Evolutionary conservation across 2,329 filamentous ascomycete genomes (phyloP).

Genomic region (Claviceps quebecensis): DNA sequence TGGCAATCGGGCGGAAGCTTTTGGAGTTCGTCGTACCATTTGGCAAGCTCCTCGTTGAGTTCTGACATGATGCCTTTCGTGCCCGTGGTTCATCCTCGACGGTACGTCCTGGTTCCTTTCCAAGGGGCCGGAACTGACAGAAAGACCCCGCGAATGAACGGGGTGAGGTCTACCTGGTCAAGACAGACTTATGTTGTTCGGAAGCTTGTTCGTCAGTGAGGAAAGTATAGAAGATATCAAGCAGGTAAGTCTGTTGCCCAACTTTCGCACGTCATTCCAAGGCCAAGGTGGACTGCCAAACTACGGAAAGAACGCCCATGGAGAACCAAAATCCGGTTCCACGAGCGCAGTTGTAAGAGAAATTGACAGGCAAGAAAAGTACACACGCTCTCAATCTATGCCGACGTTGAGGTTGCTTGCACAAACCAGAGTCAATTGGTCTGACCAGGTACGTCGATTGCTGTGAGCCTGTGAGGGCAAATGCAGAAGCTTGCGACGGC

Average conservation of each 20-base stretch:
- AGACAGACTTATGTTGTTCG: background rate
- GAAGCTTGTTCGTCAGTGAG: background rate
- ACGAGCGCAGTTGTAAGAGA: background rate
- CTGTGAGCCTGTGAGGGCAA: background rate
- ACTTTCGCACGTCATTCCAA: background rate
- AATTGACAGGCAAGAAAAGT: background rate
- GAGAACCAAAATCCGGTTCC: background rate
- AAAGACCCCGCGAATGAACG: background rate
- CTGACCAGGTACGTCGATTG: background rate
- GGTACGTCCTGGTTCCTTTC: background rate
- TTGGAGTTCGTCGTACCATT: constrained; percentile 30
- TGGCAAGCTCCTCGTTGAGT: constrained; percentile 25
- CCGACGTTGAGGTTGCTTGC: background rate
- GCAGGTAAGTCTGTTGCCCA: background rate
- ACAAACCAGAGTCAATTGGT: background rate
- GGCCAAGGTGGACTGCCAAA: background rate
- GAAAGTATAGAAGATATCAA: background rate
- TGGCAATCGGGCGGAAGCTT: constrained; percentile 38
- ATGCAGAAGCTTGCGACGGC: too few relatives aligned
- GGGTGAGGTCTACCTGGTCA: background rate
- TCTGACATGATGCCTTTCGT: constrained; percentile 21
- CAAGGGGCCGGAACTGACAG: background rate
- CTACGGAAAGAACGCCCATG: background rate
- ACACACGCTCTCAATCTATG: background rate
- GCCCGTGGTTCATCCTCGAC: constrained; percentile 3